These are phyloP conservation scores for Chytridium lagenaria DNA, from an alignment of 371 early-diverging fungal species.

Conservation along the genomic window DNA sequence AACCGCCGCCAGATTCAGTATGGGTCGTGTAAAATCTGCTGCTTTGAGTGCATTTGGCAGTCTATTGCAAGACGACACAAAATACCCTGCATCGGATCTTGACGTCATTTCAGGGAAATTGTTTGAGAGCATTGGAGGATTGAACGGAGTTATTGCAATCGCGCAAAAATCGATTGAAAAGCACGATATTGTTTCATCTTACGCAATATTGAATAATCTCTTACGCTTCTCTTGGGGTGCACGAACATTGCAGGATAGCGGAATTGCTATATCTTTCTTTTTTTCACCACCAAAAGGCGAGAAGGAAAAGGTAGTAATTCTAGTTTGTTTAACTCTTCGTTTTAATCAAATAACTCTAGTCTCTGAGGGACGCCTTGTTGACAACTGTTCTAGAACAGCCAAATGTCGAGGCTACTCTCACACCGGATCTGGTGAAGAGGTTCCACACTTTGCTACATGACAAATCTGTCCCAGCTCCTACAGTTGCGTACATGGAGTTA, in stretches of 20 bases:
- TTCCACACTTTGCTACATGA: background rate
- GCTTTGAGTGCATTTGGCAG: background rate
- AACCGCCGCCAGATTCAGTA: background rate
- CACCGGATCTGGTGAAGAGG: background rate
- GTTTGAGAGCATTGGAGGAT: background rate
- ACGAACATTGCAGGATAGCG: background rate
- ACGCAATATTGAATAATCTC: background rate
- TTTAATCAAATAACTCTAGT: background rate
- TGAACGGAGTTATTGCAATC: background rate
- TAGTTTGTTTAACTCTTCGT: background rate
- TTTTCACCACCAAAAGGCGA: background rate
- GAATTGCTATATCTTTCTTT: background rate
- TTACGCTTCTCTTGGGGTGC: background rate
- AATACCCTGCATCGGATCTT: background rate
- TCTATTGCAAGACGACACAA: background rate
- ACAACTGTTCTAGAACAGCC: background rate
- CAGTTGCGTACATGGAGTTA: conserved; percentile 2
- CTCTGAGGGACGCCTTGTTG: background rate
- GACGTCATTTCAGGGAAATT: background rate
- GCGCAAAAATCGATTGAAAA: background rate
- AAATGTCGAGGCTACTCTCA: background rate
- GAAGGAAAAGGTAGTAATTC: background rate
- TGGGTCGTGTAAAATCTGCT: background rate
- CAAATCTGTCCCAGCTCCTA: background rate
- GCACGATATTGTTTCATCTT: background rate